These are phyloP conservation scores for Diaporthe australafricana DNA, from an alignment of 2,329 filamentous ascomycete species.

Conservation along the genomic window DNA sequence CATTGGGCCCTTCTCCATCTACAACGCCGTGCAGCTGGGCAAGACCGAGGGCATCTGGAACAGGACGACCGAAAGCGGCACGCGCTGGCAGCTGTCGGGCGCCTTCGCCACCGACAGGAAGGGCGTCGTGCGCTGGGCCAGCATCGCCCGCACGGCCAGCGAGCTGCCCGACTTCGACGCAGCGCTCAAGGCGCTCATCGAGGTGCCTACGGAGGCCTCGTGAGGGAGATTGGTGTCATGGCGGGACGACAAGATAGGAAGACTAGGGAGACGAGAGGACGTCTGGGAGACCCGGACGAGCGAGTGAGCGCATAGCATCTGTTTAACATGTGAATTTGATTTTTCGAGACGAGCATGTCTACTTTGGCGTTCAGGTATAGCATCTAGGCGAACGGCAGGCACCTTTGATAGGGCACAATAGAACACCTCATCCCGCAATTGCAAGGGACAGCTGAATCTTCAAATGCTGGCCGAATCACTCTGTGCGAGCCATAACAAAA, in stretches of 20 bases:
- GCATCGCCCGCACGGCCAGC: slow-evolving; percentile 60
- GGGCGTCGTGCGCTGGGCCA: slow-evolving; percentile 65
- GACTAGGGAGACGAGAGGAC: not conserved
- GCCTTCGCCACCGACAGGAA: slow-evolving; percentile 69
- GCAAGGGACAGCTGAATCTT: too few species aligned
- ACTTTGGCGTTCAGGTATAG: slow-evolving; percentile 12
- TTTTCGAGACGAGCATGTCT: not conserved
- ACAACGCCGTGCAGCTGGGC: slow-evolving; percentile 67
- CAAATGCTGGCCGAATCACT: not conserved
- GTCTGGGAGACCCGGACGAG: not conserved
- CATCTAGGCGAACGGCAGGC: slow-evolving; percentile 18
- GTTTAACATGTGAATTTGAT: not conserved
- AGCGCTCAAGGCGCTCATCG: slow-evolving; percentile 47
- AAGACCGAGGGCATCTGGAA: slow-evolving; percentile 75
- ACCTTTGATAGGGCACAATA: not conserved
- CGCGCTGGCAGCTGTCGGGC: slow-evolving; percentile 75
- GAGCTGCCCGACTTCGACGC: slow-evolving; percentile 66
- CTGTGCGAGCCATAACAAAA: not conserved
- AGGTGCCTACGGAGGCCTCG: slow-evolving; percentile 23
- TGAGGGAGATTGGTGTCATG: not conserved
- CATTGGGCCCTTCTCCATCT: slow-evolving; percentile 68
- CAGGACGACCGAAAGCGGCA: slow-evolving; percentile 72
- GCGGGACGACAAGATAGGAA: too few species aligned
- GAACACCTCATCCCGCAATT: not conserved
- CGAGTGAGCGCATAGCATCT: not conserved